Conservation (phyloP, 148 eudicot species). For the Selenicereus undatus region DNA sequence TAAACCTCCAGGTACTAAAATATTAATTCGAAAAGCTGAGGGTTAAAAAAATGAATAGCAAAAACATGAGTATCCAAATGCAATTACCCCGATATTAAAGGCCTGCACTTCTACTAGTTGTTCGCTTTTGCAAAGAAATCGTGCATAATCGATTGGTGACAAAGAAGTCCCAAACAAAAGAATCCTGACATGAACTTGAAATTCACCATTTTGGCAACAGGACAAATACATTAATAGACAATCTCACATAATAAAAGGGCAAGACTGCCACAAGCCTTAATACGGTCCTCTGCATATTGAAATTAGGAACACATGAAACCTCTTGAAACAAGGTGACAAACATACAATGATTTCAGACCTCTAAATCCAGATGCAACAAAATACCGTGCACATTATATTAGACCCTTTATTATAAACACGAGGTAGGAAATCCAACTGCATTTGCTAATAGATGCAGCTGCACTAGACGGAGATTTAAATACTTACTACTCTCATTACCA, state of each 20-base stretch:
- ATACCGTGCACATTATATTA: slow-evolving; percentile 29
- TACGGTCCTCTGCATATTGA: slow-evolving; percentile 12
- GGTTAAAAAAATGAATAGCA: no score
- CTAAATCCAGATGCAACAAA: slow-evolving; percentile 37
- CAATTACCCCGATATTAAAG: no score
- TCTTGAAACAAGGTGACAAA: slow-evolving; percentile 26
- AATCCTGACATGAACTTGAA: slow-evolving; percentile 1
- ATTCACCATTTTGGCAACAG: neutral
- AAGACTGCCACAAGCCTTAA: slow-evolving; percentile 32
- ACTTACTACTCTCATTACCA: slow-evolving; percentile 23
- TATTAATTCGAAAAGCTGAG: no score
- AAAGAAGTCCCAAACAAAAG: neutral
- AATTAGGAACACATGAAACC: slow-evolving; percentile 14
- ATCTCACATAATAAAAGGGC: slow-evolving; percentile 39
- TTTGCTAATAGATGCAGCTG: slow-evolving; percentile 32
- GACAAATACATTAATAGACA: slow-evolving; percentile 23
- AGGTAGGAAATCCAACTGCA: slow-evolving; percentile 28
- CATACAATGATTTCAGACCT: slow-evolving; percentile 35
- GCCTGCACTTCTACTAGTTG: no score
- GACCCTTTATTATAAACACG: slow-evolving; percentile 40
- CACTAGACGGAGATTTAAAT: slow-evolving; percentile 1
- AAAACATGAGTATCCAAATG: no score
- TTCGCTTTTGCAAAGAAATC: neutral
- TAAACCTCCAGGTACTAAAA: no score
- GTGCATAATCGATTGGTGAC: neutral